Base-by-base conservation (phyloP, 2,329 filamentous ascomycete genomes). In the Lachnellula cervina region DNA sequence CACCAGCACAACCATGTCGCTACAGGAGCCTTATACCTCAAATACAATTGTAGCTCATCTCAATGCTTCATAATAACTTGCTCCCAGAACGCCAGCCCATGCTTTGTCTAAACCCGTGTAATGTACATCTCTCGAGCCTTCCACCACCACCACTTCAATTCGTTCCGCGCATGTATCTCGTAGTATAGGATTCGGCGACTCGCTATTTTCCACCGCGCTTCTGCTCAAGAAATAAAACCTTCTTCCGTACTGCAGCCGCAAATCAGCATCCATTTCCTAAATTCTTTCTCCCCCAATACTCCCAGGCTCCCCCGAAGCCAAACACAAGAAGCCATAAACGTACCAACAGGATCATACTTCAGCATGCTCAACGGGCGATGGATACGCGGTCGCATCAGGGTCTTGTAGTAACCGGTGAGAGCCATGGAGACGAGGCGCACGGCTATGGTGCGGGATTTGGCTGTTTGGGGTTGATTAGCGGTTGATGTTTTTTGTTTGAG, bases 401-500 rank as follows among this genome's bases (percentile, higher is more conserved):
- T 95, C 74, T 93, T 92, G 80, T 93, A 99, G 81, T 91, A 99
- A 69, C 94, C 94, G 25, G 94, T 99, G 87, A 96, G 87, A 72
- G 94, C 94, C 94, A 99, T 99, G 62, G 91, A 96, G 72, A 99
- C 80, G 64, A 99, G 87, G 72, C 94, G 92, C 73, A 97, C 93
- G 71, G 89, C 83, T 71, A 99, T 87, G 64, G 93, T 87, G 72
- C 95, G 90, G 70, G 92, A 89, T 80, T 97, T 97, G 28, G 53
- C 69, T 71, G 54, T 19, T 38, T 3, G 47, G 2, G 34, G 6
- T 52, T 38, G 42, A 19, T 54, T 49, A n/a, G n/a, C n/a, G n/a
- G n/a, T n/a, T n/a, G n/a, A n/a, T n/a, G n/a, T n/a, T n/a, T n/a
- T n/a, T n/a, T n/a, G n/a, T n/a, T n/a, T n/a, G n/a, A n/a, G n/a